phyloP scores from a whole-genome alignment of 2,329 filamentous ascomycete genomes.

The Pseudogymnoascus sp. region DNA sequence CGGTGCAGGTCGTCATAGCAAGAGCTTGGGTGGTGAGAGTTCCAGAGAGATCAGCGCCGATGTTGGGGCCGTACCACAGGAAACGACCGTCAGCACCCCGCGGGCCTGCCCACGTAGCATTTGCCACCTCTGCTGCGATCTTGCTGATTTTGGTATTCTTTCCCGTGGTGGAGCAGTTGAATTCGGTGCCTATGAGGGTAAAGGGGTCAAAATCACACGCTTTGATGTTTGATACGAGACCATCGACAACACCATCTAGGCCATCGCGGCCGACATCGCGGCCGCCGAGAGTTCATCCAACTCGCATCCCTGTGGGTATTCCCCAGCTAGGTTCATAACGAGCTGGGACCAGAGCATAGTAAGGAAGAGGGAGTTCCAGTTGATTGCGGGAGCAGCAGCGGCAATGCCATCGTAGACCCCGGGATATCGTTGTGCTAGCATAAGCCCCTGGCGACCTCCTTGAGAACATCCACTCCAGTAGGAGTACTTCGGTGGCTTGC shows the following conservation, averaged over 20 bases:
- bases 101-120: constrained; percentile 13
- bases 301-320: constrained; percentile 14
- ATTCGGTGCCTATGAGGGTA: constrained; percentile 13
- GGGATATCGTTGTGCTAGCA: constrained; percentile 33
- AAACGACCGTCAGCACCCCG: not conserved
- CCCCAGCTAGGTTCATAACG: constrained; percentile 16
- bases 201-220: constrained; percentile 16
- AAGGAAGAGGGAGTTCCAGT: constrained; percentile 19
- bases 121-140: constrained; percentile 7
- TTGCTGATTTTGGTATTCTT: constrained; percentile 10
- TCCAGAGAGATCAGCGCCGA: not conserved
- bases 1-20: not conserved
- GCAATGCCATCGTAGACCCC: constrained; percentile 35
- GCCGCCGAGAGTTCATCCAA: constrained; percentile 16
- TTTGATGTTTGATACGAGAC: constrained; percentile 14
- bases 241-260: constrained; percentile 19
- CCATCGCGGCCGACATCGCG: constrained; percentile 15
- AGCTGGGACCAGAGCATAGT: constrained; percentile 12
- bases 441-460: constrained; percentile 33
- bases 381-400: constrained; percentile 34
- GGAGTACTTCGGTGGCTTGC: constrained; percentile 28
- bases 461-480: constrained; percentile 35
- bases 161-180: constrained; percentile 14
- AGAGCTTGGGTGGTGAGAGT: not conserved
- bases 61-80: constrained; percentile 14